A percentile compares a stretch with the other conserved stretches of the same genome.
These are phyloP conservation scores for Bryoerythrophyllum caledonicum DNA, from an alignment of 225 moss, liverwort and hornwort genomes.

Conservation along the genomic window DNA sequence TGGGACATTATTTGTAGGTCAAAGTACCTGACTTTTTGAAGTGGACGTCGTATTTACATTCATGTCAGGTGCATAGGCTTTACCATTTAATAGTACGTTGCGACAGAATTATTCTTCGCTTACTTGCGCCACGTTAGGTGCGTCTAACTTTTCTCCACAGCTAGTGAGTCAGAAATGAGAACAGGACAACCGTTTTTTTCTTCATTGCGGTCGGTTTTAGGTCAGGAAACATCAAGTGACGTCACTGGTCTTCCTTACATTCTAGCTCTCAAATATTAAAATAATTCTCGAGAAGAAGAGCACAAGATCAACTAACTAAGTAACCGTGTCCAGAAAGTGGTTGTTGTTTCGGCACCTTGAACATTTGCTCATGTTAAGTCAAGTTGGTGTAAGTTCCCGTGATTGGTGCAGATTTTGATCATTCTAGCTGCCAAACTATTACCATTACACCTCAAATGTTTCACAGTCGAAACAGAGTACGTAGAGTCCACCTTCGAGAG, in stretches of 20 bases:
- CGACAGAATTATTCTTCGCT: neutral
- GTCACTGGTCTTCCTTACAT: too few species aligned
- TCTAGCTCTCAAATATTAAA: too few species aligned
- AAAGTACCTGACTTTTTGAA: neutral
- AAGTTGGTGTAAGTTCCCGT: too few species aligned
- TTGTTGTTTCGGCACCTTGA: too few species aligned
- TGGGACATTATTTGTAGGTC: neutral
- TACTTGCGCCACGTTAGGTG: neutral
- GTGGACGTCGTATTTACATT: neutral
- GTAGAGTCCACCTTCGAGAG: too few species aligned
- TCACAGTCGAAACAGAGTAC: neutral
- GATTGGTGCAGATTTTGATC: too few species aligned
- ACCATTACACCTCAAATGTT: neutral
- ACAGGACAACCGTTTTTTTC: neutral
- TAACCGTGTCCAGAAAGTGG: too few species aligned
- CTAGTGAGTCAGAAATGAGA: neutral
- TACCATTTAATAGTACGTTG: neutral
- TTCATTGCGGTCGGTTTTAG: slow-evolving; percentile 1
- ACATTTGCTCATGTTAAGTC: too few species aligned
- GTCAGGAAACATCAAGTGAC: neutral
- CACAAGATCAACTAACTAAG: neutral
- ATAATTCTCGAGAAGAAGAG: neutral
- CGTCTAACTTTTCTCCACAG: neutral
- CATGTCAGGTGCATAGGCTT: neutral
- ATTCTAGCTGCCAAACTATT: too few species aligned